Evolutionary conservation across 805 yeast species (phyloP), one percentile per base, ranked within the genome.

Genomic region (Sungouiozyma intestinalis): DNA sequence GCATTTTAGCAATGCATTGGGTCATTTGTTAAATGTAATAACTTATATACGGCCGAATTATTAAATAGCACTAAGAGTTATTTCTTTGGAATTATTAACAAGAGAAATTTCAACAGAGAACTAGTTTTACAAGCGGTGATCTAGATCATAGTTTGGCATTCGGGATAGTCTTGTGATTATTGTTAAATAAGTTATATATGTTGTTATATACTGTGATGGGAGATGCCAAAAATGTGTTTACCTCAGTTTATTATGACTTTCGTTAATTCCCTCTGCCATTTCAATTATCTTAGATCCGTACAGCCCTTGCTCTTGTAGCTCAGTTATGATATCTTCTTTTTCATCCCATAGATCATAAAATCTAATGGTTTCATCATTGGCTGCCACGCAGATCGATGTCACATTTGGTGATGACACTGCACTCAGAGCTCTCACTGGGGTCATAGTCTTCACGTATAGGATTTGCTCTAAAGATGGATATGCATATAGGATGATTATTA

Each of bases 311-410:
- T 68, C 69, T 43, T 66, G 69, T 8, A 69, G 56, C 27, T 65
- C 69, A 4, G 58, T 48, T 7, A 66, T 64, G 15, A 61, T 48
- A 7, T 62, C 56, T 34, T 63, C 62, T 17, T 51, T 45, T 3
- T 65, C 56, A 37, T 74, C 64, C 95, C 95, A 87, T 5, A 86
- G 48, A 39, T 77, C 71, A 60, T 81, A 85, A 36, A 87, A 79
- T 42, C 90, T 62, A 2, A 87, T 74, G 0, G 92, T 79, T 46
- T 79, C 81, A 59, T 86, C 95, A 54, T 79, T 84, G 0, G 85
- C 69, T 0, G 92, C 88, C 1, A 83, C 76, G 45, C 90, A 81
- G 0, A 87, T 64, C 1, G 77, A 66, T 11, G 69, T 64, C 15
- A 65, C 69, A 53, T 79, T 81, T 6, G 87, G 86, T 0, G 94